phyloP scores from a whole-genome alignment of 176 grass and related monocot genomes.

The Hordeum marinum region DNA sequence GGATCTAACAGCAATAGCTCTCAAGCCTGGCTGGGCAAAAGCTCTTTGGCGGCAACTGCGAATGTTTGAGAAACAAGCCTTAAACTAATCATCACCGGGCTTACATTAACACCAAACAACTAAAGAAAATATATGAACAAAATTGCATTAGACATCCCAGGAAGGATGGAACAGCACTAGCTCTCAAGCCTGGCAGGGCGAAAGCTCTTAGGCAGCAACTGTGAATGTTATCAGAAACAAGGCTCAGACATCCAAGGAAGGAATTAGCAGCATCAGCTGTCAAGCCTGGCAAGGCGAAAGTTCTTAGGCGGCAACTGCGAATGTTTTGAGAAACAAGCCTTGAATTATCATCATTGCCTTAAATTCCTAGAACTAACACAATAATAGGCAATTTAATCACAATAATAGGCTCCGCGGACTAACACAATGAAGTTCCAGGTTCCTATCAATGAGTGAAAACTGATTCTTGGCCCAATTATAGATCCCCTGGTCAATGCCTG shows the following conservation, averaged over 20 bases:
- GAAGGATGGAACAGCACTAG: constrained; percentile 46
- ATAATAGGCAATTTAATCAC: constrained; percentile 86
- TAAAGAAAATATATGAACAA: background rate
- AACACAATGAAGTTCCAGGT: background rate
- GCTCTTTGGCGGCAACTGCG: constrained; percentile 49
- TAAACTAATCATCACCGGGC: background rate
- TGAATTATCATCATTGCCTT: background rate
- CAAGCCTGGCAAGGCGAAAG: constrained; percentile 49
- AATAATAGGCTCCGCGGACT: constrained; percentile 70
- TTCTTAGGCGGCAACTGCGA: constrained; percentile 55
- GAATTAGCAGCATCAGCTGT: constrained; percentile 44
- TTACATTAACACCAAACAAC: background rate
- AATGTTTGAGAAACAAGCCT: constrained; percentile 71
- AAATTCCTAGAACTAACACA: too few species aligned
- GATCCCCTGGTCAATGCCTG: background rate
- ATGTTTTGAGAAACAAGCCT: constrained; percentile 75
- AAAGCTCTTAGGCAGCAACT: constrained; percentile 59
- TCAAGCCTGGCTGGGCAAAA: constrained; percentile 51
- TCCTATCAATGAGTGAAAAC: constrained; percentile 75
- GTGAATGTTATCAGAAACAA: constrained; percentile 71
- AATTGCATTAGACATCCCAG: constrained; percentile 56
- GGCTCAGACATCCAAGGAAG: constrained; percentile 55
- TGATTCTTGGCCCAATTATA: constrained; percentile 32
- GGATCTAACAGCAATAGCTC: constrained; percentile 43
- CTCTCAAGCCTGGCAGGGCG: constrained; percentile 58